These are phyloP conservation scores for Aspergillus affinis DNA, from an alignment of 495 filamentous ascomycete species.

Conservation along the genomic window DNA sequence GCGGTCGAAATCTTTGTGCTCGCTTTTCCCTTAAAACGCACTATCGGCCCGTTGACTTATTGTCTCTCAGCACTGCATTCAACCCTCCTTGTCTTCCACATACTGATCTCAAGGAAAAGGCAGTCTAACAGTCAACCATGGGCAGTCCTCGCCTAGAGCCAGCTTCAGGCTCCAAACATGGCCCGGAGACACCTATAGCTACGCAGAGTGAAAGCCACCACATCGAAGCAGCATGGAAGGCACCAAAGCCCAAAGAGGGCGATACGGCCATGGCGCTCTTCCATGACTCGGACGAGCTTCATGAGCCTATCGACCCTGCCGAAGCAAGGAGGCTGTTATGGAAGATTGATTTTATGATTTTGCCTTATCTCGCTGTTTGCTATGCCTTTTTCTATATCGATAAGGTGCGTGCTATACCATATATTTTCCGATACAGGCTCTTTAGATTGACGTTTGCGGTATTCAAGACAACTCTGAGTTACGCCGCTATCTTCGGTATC, in stretches of 20 bases:
- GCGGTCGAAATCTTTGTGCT: not conserved
- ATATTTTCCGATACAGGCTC: slow-evolving; percentile 24
- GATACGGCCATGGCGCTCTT: slow-evolving; percentile 49
- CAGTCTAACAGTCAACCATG: not conserved
- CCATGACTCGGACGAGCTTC: slow-evolving; percentile 37
- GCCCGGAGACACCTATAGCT: slow-evolving; percentile 23
- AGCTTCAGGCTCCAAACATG: slow-evolving; percentile 24
- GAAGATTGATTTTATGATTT: slow-evolving; percentile 56
- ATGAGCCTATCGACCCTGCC: slow-evolving; percentile 48
- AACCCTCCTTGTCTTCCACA: not conserved
- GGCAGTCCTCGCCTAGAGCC: slow-evolving; percentile 11
- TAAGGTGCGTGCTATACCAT: slow-evolving; percentile 30
- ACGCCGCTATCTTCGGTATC: slow-evolving; percentile 61
- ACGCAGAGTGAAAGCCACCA: slow-evolving; percentile 29
- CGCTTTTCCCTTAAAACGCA: not conserved
- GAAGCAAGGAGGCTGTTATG: slow-evolving; percentile 50
- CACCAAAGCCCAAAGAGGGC: slow-evolving; percentile 34
- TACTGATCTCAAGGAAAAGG: not conserved
- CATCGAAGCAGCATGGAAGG: slow-evolving; percentile 28
- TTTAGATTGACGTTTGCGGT: slow-evolving; percentile 37
- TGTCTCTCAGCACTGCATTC: not conserved
- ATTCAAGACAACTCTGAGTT: slow-evolving; percentile 54
- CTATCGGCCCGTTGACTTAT: not conserved
- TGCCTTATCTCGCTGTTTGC: slow-evolving; percentile 54
- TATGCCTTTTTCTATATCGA: slow-evolving; percentile 64